These are phyloP conservation scores for Rhododendron ovatum DNA, from an alignment of 148 eudicot species.

Conservation along the genomic window DNA sequence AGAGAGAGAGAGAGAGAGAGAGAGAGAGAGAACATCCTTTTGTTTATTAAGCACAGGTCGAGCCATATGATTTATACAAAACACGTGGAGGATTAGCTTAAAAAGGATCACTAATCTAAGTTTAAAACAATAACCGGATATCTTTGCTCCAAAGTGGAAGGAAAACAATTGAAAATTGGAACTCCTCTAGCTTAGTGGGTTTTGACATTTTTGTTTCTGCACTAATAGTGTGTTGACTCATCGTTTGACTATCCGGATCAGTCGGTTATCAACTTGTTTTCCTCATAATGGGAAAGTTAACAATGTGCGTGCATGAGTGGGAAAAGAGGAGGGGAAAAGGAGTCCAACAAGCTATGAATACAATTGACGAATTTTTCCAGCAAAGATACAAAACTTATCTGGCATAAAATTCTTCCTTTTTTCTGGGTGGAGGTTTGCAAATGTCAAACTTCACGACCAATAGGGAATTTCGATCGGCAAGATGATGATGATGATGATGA, in stretches of 20 bases:
- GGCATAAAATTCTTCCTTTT: not conserved
- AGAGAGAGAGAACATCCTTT: not conserved
- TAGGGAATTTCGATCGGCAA: not conserved
- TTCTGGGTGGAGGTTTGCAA: not conserved
- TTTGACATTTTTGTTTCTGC: not conserved
- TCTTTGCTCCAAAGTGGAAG: conserved; percentile 14
- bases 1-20: not conserved
- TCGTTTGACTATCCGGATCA: conserved; percentile 15
- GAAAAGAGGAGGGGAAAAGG: not conserved
- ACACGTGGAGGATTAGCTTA: conserved; percentile 24
- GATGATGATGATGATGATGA: conserved; percentile 18
- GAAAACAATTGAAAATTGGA: conserved; percentile 11
- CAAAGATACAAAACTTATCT: not conserved
- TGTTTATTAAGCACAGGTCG: not conserved
- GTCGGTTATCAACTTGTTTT: conserved; percentile 5
- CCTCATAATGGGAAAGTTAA: not conserved
- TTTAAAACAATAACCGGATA: not conserved
- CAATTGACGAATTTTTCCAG: not conserved
- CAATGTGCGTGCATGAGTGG: not conserved
- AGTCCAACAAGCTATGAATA: conserved; percentile 10
- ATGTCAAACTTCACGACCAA: conserved; percentile 8
- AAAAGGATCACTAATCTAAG: conserved; percentile 8
- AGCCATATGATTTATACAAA: not conserved
- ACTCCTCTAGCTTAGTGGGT: conserved; percentile 1
- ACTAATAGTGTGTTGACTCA: conserved; percentile 8